These are phyloP conservation scores for Colletotrichum orchidophilum DNA, from an alignment of 2,329 filamentous ascomycete species.

Conservation along the genomic window DNA sequence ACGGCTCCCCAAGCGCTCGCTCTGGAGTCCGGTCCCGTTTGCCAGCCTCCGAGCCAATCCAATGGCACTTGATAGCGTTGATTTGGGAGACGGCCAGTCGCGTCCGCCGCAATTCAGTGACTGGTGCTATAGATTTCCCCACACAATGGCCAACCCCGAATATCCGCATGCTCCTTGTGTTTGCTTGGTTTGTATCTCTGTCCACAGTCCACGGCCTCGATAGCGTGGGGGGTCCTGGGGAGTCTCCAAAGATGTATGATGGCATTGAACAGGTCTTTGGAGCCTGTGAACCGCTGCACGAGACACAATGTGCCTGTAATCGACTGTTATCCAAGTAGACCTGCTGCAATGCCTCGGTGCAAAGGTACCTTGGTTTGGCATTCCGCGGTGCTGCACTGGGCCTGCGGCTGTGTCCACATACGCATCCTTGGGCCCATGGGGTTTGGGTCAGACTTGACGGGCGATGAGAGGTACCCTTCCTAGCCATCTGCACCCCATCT, in stretches of 20 bases:
- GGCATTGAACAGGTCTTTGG: neutral
- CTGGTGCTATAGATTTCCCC: neutral
- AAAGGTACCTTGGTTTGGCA: neutral
- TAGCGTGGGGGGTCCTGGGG: neutral
- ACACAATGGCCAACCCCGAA: neutral
- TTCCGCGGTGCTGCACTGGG: neutral
- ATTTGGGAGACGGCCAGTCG: neutral
- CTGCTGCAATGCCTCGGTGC: neutral
- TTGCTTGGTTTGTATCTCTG: neutral
- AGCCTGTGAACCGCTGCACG: neutral
- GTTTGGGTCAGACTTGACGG: neutral
- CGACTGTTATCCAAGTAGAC: neutral
- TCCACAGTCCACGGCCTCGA: neutral
- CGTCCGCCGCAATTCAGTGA: neutral
- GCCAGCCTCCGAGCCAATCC: neutral
- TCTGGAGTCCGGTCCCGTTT: neutral
- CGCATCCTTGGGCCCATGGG: neutral
- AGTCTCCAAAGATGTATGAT: neutral
- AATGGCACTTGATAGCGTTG: neutral
- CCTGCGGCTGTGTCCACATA: constrained; percentile 6
- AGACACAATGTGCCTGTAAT: neutral
- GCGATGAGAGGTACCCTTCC: neutral
- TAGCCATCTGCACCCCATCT: neutral
- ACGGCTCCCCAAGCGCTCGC: neutral
- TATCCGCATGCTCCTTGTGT: neutral